A percentile compares a stretch with the other conserved stretches of the same genome.
phyloP scores from a whole-genome alignment of 2,329 filamentous ascomycete species.

The Tolypocladium sp. region DNA sequence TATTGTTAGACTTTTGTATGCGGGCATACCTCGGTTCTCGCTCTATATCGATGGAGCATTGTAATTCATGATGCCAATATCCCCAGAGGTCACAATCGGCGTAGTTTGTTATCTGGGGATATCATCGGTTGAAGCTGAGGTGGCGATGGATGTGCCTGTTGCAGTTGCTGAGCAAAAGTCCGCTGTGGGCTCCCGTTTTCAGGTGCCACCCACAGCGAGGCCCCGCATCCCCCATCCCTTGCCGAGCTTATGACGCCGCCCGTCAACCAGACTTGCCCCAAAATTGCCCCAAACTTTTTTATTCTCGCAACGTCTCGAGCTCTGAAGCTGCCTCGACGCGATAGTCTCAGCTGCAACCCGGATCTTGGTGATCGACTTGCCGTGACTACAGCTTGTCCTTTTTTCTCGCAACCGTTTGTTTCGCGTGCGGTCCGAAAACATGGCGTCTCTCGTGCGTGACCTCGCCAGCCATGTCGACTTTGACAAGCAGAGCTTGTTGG shows the following conservation, averaged over 20 bases:
- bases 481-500: constrained; percentile 53
- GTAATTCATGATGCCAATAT: background rate
- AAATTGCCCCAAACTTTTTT: background rate
- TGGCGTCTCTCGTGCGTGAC: constrained; percentile 30
- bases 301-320: background rate
- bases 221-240: background rate
- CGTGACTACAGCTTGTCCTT: background rate
- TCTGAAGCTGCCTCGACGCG: background rate
- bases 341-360: background rate
- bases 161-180: background rate
- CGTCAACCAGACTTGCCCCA: background rate
- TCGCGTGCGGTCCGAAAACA: constrained; percentile 11
- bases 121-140: background rate
- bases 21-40: background rate
- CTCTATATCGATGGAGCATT: background rate
- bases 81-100: background rate
- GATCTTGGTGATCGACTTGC: background rate
- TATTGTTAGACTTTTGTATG: background rate
- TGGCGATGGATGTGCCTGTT: background rate
- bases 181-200: background rate
- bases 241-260: background rate
- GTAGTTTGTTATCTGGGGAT: background rate
- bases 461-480: constrained; percentile 60
- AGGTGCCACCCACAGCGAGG: background rate
- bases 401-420: background rate